Conservation (phyloP, 75 land plant genomes). For the Cryptomeria japonica region DNA sequence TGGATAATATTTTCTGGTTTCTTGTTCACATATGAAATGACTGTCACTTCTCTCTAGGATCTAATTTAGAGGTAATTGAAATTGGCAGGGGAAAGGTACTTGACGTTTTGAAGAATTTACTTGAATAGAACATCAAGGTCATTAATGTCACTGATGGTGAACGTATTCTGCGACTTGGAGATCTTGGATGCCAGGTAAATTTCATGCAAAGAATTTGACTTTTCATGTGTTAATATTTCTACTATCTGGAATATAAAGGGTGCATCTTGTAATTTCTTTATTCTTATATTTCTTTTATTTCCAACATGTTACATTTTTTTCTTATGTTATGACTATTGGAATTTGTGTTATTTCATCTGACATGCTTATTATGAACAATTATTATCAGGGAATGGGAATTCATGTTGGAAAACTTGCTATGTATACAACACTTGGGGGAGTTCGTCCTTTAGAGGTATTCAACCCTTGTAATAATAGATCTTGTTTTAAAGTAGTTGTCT, state of each 20-base stretch:
- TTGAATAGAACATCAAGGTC: constrained; percentile 40
- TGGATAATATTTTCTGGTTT: not conserved
- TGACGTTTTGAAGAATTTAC: constrained; percentile 42
- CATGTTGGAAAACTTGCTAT: constrained; percentile 49
- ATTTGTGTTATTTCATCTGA: not conserved
- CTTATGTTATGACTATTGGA: not conserved
- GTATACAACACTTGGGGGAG: constrained; percentile 49
- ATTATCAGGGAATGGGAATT: constrained; percentile 51
- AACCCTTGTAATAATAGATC: not conserved
- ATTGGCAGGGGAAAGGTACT: constrained; percentile 31
- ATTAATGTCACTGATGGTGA: constrained; percentile 54
- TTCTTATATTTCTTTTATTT: not conserved
- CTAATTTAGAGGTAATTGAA: not conserved
- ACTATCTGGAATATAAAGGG: not conserved
- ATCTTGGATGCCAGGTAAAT: constrained; percentile 44
- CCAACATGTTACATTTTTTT: not conserved
- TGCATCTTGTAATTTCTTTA: not conserved
- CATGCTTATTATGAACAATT: not conserved
- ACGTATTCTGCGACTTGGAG: constrained; percentile 50
- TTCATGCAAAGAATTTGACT: not conserved
- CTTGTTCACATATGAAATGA: not conserved
- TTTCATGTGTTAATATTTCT: not conserved
- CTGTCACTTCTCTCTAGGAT: not conserved
- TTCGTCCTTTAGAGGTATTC: constrained; percentile 44
- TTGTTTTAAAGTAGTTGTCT: not conserved